Evolutionary conservation across 192 early-diverging fungal genomes (phyloP).

Genomic region (Rhizophagus clarus): DNA sequence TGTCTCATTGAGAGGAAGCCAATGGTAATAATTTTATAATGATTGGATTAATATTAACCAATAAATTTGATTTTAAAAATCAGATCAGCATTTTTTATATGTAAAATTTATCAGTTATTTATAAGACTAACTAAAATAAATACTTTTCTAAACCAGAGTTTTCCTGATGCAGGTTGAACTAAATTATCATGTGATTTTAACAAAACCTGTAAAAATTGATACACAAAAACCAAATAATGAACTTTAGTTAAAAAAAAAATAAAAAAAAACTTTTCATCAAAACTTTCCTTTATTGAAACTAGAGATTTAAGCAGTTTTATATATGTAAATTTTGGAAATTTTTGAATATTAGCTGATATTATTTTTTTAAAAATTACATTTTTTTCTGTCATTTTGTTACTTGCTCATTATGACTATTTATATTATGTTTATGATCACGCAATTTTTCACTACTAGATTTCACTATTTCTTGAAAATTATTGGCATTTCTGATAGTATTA

Average conservation of each 20-base stretch:
- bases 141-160: too few species aligned
- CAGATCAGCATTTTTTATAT: too few species aligned
- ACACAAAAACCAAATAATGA: not conserved
- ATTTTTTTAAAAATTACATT: not conserved
- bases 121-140: too few species aligned
- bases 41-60: too few species aligned
- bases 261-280: not conserved
- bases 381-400: not conserved
- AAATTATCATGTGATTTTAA: constrained; percentile 1
- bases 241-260: constrained; percentile 3
- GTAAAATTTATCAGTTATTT: too few species aligned
- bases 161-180: not conserved
- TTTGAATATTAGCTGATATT: too few species aligned
- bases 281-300: not conserved
- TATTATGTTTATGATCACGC: not conserved
- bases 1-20: too few species aligned
- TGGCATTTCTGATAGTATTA: not conserved
- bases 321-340: not conserved
- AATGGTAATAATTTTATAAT: too few species aligned
- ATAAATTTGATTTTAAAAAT: too few species aligned
- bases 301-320: not conserved
- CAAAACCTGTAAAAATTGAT: not conserved
- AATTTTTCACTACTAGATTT: not conserved
- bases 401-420: not conserved
- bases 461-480: constrained; percentile 9